Conservation (phyloP, 2,329 filamentous ascomycete species). For the Fusarium sulawesiense region DNA sequence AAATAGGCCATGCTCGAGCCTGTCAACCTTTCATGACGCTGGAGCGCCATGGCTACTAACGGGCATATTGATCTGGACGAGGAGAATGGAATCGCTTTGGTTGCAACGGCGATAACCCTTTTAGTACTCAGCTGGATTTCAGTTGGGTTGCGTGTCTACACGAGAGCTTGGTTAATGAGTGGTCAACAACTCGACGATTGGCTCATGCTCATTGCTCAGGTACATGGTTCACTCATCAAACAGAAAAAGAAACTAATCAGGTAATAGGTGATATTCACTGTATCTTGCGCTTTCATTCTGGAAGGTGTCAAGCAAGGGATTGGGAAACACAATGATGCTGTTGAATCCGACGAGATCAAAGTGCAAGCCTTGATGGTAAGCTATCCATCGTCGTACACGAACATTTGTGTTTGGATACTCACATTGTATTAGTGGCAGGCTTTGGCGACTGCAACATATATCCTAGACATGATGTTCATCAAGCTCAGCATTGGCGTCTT, state of each 20-base stretch:
- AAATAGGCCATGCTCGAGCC: slow-evolving; percentile 37
- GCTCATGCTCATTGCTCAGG: slow-evolving; percentile 63
- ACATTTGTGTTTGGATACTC: slow-evolving; percentile 3
- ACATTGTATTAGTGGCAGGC: slow-evolving; percentile 59
- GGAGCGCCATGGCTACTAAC: slow-evolving; percentile 48
- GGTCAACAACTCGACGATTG: slow-evolving; percentile 64
- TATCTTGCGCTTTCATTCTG: slow-evolving; percentile 60
- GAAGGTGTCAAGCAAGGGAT: slow-evolving; percentile 57
- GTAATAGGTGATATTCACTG: slow-evolving; percentile 57
- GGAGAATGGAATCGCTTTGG: slow-evolving; percentile 54
- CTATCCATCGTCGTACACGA: not conserved
- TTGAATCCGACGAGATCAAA: slow-evolving; percentile 53
- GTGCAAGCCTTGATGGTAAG: slow-evolving; percentile 60
- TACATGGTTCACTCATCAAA: slow-evolving; percentile 42
- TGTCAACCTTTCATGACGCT: slow-evolving; percentile 35
- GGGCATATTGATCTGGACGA: slow-evolving; percentile 51
- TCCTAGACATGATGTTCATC: slow-evolving; percentile 67
- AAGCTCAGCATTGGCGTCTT: slow-evolving; percentile 67
- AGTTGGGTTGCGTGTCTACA: slow-evolving; percentile 58
- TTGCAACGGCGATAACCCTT: slow-evolving; percentile 53
- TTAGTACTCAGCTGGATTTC: slow-evolving; percentile 57
- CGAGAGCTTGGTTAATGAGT: slow-evolving; percentile 57
- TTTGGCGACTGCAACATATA: slow-evolving; percentile 61
- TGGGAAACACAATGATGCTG: slow-evolving; percentile 60
- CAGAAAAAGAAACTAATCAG: not conserved